Percentiles rank a stretch among this genome's conserved stretches.
These are phyloP conservation scores for Claviceps digitariae DNA, from an alignment of 2,329 filamentous ascomycete species.

Conservation along the genomic window DNA sequence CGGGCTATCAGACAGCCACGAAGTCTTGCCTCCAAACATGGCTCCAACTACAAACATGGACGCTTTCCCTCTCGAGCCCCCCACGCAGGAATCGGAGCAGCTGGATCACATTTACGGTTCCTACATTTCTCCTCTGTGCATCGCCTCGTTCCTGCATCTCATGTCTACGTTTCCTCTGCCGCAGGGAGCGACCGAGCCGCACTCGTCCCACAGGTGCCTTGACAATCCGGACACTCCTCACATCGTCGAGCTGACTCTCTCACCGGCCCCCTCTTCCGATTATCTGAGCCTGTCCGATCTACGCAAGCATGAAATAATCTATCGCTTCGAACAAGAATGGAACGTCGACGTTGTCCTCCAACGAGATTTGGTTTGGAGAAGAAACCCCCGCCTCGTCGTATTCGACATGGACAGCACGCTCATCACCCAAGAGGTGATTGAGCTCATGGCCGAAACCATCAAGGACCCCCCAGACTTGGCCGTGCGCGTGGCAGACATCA, in stretches of 20 bases:
- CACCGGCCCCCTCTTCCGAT: constrained; percentile 44
- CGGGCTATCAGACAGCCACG: constrained; percentile 17
- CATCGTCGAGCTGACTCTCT: constrained; percentile 53
- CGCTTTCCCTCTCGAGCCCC: constrained; percentile 46
- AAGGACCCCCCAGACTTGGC: constrained; percentile 56
- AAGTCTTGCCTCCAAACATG: constrained; percentile 36
- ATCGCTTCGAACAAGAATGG: constrained; percentile 78
- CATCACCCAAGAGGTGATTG: constrained; percentile 95
- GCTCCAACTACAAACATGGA: constrained; percentile 45
- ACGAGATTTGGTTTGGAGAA: constrained; percentile 56
- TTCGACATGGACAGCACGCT: constrained; percentile 99
- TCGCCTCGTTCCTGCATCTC: constrained; percentile 52
- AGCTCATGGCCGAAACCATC: constrained; percentile 77
- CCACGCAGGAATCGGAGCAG: constrained; percentile 39
- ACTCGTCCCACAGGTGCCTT: constrained; percentile 51
- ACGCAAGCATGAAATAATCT: constrained; percentile 68
- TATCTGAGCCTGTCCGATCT: constrained; percentile 57
- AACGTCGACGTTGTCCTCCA: constrained; percentile 76
- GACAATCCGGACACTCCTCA: constrained; percentile 45
- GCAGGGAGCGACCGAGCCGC: constrained; percentile 35
- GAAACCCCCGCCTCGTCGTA: constrained; percentile 74
- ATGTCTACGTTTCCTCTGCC: constrained; percentile 49
- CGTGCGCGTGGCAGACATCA: constrained; percentile 75
- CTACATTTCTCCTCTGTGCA: constrained; percentile 50
- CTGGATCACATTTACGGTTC: constrained; percentile 54